Evolutionary conservation across 192 early-diverging fungal species (phyloP).

Genomic region (Coemansia sp.): DNA sequence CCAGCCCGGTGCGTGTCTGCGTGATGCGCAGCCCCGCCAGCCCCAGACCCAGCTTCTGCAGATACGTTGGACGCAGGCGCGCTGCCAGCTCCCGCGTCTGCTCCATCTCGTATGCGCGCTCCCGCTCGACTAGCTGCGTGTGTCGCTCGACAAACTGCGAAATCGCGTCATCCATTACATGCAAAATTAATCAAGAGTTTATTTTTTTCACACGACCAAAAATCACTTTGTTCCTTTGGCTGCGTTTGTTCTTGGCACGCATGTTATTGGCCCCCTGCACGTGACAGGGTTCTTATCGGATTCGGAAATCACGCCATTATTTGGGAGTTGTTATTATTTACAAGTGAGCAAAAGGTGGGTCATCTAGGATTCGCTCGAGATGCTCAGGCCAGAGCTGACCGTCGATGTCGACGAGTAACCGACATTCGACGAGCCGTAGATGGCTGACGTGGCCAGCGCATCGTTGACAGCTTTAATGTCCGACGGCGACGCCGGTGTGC

Average conservation of each 20-base stretch:
- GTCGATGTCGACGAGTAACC: constrained; percentile 46
- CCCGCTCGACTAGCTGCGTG: constrained; percentile 56
- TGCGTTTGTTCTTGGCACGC: not conserved
- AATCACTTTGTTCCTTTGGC: not conserved
- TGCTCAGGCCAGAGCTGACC: constrained; percentile 46
- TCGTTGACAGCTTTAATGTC: constrained; percentile 40
- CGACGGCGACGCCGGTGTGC: constrained; percentile 12
- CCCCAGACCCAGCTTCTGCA: constrained; percentile 67
- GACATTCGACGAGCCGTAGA: constrained; percentile 27
- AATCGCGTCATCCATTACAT: constrained; percentile 1
- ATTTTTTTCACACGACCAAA: no score
- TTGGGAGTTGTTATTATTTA: not conserved
- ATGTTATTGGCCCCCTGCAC: not conserved
- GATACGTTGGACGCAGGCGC: constrained; percentile 58
- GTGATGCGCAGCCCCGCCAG: constrained; percentile 62
- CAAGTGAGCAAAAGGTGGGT: not conserved
- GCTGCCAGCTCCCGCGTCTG: constrained; percentile 28
- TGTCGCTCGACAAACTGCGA: constrained; percentile 36
- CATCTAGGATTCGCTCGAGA: constrained; percentile 23
- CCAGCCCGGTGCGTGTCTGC: constrained; percentile 64
- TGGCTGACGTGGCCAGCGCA: constrained; percentile 26
- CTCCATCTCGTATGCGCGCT: constrained; percentile 53
- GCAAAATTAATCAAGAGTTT: not conserved
- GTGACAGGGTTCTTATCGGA: not conserved
- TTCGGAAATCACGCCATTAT: not conserved